Evolutionary conservation across 257 asterid genomes (phyloP).

Genomic region (Primulina tabacum): DNA sequence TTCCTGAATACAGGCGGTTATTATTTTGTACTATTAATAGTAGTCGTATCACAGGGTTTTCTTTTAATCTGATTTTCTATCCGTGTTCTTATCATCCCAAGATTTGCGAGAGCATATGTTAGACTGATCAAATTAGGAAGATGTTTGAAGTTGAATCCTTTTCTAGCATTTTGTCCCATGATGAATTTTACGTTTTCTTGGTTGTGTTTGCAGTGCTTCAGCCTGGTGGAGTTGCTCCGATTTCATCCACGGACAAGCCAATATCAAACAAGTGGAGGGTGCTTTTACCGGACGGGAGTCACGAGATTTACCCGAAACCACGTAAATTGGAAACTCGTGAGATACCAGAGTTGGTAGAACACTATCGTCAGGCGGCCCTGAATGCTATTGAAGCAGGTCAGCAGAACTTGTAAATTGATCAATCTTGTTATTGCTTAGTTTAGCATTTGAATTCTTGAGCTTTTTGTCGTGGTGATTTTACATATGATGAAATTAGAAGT

Average conservation of each 20-base stretch:
- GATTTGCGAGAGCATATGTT: not conserved
- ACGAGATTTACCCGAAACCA: conserved; percentile 67
- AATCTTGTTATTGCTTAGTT: conserved; percentile 6
- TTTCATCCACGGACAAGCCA: conserved; percentile 80
- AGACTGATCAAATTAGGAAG: not conserved
- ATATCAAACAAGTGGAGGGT: conserved; percentile 94
- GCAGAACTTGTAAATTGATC: conserved; percentile 10
- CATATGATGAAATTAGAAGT: not conserved
- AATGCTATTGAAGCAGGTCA: conserved; percentile 92
- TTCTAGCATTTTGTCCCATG: not conserved
- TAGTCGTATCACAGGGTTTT: too few species aligned
- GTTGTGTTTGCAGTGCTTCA: conserved; percentile 52
- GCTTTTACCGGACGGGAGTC: conserved; percentile 70
- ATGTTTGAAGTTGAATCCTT: not conserved
- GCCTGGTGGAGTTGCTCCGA: conserved; percentile 68
- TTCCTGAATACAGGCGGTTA: too few species aligned
- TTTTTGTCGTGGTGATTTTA: not conserved
- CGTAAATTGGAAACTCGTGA: conserved; percentile 50
- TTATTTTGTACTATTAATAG: too few species aligned
- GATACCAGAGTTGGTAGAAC: conserved; percentile 53
- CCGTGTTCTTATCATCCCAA: not conserved
- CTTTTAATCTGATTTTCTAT: not conserved
- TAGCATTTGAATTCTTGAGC: not conserved
- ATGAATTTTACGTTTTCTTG: not conserved
- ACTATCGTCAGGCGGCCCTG: conserved; percentile 78